A percentile compares a stretch with the other conserved stretches of the same genome.
Conservation (phyloP, 2,329 filamentous ascomycete species). For the Xylariales sp. region DNA sequence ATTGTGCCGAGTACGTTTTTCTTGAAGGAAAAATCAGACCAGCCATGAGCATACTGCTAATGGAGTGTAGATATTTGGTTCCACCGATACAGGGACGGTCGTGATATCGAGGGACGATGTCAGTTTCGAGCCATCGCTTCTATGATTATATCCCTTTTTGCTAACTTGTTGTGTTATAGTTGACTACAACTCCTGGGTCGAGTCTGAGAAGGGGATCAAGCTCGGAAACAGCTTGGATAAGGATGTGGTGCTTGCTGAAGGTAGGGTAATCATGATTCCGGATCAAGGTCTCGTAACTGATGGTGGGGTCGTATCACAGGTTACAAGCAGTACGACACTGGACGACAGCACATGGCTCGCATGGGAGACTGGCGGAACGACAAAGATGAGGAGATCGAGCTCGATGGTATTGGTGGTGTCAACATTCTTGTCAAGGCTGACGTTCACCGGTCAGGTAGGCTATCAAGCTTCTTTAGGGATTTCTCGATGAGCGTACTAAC, state of each 20-base stretch:
- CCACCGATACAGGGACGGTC: conserved; percentile 75
- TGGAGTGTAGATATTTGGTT: conserved; percentile 80
- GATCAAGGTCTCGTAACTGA: conserved; percentile 11
- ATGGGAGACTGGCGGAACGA: conserved; percentile 92
- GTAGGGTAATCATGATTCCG: conserved; percentile 36
- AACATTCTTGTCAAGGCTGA: conserved; percentile 98
- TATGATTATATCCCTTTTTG: not conserved
- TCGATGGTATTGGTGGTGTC: conserved; percentile 94
- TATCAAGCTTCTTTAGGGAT: not conserved
- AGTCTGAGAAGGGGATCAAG: conserved; percentile 78
- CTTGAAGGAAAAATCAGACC: too few species aligned
- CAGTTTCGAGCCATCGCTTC: conserved; percentile 31
- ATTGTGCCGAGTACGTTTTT: conserved; percentile 82
- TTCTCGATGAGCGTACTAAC: conserved; percentile 18
- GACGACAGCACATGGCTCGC: conserved; percentile 79
- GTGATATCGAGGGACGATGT: conserved; percentile 94
- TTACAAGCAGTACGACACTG: conserved; percentile 90
- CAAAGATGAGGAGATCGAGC: conserved; percentile 85
- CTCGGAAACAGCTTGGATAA: conserved; percentile 70
- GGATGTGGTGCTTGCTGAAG: conserved; percentile 83
- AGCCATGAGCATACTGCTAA: too few species aligned
- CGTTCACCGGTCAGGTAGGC: conserved; percentile 84
- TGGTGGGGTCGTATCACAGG: conserved; percentile 42
- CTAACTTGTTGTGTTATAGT: conserved; percentile 46
- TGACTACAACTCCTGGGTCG: conserved; percentile 98